Percentiles rank a stretch among this genome's conserved stretches.
These are phyloP conservation scores for Zoysia japonica DNA, from an alignment of 176 grass and related monocot genomes.

Conservation along the genomic window DNA sequence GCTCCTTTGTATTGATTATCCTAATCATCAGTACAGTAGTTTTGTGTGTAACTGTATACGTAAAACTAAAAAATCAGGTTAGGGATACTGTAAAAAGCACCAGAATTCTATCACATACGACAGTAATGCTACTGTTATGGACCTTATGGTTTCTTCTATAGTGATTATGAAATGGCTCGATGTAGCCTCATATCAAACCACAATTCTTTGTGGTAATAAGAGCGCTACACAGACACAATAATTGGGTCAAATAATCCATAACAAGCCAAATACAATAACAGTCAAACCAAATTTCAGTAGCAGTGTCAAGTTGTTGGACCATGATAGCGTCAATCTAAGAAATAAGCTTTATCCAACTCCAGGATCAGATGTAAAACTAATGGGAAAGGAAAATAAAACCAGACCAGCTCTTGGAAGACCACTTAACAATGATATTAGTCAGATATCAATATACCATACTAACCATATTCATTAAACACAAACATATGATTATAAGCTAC, in stretches of 20 bases:
- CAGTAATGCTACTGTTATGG: not conserved
- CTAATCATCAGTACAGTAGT: not conserved
- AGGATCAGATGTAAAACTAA: not conserved
- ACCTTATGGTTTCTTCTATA: not conserved
- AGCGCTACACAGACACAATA: not conserved
- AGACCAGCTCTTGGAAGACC: not conserved
- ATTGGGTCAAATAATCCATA: not conserved
- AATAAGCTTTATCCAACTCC: not conserved
- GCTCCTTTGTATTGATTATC: not conserved
- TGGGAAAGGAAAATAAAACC: not conserved
- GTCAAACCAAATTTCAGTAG: not conserved
- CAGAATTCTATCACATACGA: not conserved
- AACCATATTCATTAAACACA: not conserved
- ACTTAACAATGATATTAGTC: slow-evolving; percentile 3
- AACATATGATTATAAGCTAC: not conserved
- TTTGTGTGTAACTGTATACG: not conserved
- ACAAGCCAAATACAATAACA: not conserved
- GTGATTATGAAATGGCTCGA: not conserved
- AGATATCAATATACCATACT: not conserved
- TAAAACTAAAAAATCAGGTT: not conserved
- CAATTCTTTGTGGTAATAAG: not conserved
- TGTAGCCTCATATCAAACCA: not conserved
- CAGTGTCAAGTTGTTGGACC: not conserved
- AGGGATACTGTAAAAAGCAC: not conserved
- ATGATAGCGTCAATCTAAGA: slow-evolving; percentile 8